These are phyloP conservation scores for Dioszegia crocea DNA, from an alignment of 768 basidiomycete species.

Conservation along the genomic window DNA sequence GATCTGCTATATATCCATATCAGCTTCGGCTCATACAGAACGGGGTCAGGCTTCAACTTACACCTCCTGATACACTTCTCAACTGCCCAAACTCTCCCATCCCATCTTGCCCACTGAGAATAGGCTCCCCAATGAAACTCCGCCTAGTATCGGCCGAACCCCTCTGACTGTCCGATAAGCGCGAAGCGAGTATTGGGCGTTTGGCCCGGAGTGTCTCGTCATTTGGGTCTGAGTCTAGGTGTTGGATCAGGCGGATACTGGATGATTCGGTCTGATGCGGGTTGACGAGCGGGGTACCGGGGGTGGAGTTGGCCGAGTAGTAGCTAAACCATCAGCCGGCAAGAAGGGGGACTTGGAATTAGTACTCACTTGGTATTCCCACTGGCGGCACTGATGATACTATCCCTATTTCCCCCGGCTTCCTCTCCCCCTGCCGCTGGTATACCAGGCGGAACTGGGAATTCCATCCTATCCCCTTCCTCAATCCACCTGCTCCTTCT, in stretches of 20 bases:
- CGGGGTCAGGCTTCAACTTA: no score
- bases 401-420: background rate
- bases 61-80: conserved; percentile 7
- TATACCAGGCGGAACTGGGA: conserved; percentile 6
- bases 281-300: no score
- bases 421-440: no score
- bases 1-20: background rate
- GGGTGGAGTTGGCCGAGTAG: conserved; percentile 3
- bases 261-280: no score
- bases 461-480: conserved; percentile 9
- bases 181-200: background rate
- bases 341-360: no score
- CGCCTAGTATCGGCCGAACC: background rate
- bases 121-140: background rate
- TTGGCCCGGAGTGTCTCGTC: background rate
- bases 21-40: no score
- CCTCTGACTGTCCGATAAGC: background rate
- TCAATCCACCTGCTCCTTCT: conserved; percentile 5
- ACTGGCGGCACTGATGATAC: background rate
- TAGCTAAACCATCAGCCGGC: background rate
- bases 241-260: background rate
- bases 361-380: conserved; percentile 5
- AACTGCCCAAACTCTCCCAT: conserved; percentile 11
- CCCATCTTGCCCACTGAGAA: background rate
- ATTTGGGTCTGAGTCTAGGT: background rate